A percentile compares a stretch with the other conserved stretches of the same genome.
Evolutionary conservation across 192 early-diverging fungal genomes (phyloP).

Genomic region (Rhizoclosmatium globosum): DNA sequence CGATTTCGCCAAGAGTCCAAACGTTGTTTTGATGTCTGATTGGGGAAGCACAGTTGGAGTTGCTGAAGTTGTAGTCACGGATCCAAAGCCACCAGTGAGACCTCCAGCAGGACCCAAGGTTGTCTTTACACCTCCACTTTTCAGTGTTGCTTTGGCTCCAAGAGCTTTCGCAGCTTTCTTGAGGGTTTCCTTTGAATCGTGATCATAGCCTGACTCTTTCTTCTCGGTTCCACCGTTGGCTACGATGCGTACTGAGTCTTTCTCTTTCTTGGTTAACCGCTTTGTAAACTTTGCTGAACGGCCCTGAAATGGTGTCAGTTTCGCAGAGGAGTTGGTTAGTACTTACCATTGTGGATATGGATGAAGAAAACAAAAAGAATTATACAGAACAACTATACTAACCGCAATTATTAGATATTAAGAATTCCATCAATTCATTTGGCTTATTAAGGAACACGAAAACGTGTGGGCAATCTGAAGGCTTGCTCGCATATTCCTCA

Average conservation of each 20-base stretch:
- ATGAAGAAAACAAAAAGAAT: neutral
- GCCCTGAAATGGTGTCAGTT: neutral
- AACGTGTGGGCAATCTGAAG: too few relatives aligned
- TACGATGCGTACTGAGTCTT: constrained; percentile 18
- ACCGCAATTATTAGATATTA: too few relatives aligned
- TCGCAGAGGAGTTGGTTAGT: neutral
- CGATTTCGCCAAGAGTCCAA: neutral
- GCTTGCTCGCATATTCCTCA: too few relatives aligned
- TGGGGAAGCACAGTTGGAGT: neutral
- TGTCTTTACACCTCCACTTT: constrained; percentile 9
- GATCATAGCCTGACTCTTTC: constrained; percentile 9
- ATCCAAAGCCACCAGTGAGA: neutral
- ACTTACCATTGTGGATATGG: neutral
- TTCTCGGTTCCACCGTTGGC: constrained; percentile 1
- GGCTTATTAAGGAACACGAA: too few relatives aligned
- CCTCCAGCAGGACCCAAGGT: constrained; percentile 18
- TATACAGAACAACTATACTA: neutral
- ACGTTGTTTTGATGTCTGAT: neutral
- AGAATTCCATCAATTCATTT: too few relatives aligned
- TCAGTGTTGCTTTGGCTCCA: constrained; percentile 1
- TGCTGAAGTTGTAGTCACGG: neutral
- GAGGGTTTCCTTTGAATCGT: constrained; percentile 26
- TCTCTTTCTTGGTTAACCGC: constrained; percentile 25
- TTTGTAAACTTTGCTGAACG: constrained; percentile 24
- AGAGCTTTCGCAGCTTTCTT: constrained; percentile 20